phyloP scores from a whole-genome alignment of 2,329 filamentous ascomycete genomes.

The Periglandula ipomoeae region DNA sequence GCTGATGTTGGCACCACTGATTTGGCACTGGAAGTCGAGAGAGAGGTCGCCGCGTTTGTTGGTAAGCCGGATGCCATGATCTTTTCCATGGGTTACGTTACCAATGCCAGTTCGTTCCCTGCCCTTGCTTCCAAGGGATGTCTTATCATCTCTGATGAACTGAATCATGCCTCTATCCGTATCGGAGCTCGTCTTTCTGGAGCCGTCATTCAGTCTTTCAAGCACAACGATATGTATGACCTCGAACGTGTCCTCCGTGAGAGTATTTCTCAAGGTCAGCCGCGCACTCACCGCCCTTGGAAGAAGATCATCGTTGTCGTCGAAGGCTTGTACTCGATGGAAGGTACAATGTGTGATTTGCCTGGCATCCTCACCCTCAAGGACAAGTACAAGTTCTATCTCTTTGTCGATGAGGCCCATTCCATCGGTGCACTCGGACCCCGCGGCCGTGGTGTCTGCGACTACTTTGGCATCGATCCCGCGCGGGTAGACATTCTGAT shows the following conservation, averaged over 20 bases:
- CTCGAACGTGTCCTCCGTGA: slow-evolving; percentile 82
- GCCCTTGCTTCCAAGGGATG: slow-evolving; percentile 88
- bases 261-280: slow-evolving; percentile 91
- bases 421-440: slow-evolving; percentile 90
- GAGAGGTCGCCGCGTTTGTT: slow-evolving; percentile 80
- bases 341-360: slow-evolving; percentile 97
- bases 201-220: slow-evolving; percentile 92
- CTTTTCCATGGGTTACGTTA: slow-evolving; percentile 98
- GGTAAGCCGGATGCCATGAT: slow-evolving; percentile 93
- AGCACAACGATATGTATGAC: slow-evolving; percentile 90
- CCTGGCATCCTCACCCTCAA: slow-evolving; percentile 80
- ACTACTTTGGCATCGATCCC: slow-evolving; percentile 91
- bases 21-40: slow-evolving; percentile 80
- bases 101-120: slow-evolving; percentile 87
- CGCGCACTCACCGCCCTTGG: slow-evolving; percentile 96
- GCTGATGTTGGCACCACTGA: slow-evolving; percentile 81
- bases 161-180: slow-evolving; percentile 96
- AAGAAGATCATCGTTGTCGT: slow-evolving; percentile 97
- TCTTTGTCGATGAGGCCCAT: slow-evolving; percentile 95
- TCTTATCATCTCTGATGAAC: slow-evolving; percentile 89
- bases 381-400: slow-evolving; percentile 91
- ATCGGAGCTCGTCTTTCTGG: slow-evolving; percentile 90
- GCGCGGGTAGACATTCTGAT: slow-evolving; percentile 88
- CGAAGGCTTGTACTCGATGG: slow-evolving; percentile 98
- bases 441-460: slow-evolving; percentile 82